phyloP scores from a whole-genome alignment of 176 grass and related monocot genomes.

The Puya raimondii region DNA sequence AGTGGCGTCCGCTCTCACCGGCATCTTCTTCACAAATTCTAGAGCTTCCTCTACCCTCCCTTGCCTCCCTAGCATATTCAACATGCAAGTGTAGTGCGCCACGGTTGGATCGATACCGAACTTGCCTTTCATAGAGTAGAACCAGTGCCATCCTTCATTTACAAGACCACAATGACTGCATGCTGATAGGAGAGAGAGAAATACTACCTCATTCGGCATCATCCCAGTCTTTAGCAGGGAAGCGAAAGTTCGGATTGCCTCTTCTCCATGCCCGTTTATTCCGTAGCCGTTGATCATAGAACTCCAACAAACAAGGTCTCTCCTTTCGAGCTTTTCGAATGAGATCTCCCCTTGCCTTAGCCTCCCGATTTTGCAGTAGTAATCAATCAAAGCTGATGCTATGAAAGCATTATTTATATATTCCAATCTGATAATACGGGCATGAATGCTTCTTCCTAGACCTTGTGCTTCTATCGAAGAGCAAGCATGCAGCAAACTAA shows the following conservation, averaged over 20 bases:
- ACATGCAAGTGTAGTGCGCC: conserved; percentile 1
- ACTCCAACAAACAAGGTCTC: conserved; percentile 9
- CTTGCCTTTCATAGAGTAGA: conserved; percentile 7
- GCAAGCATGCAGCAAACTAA: conserved; percentile 7
- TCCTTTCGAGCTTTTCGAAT: neutral
- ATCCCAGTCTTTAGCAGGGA: neutral
- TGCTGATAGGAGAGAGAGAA: neutral
- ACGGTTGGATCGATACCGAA: neutral
- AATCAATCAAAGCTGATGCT: conserved; percentile 12
- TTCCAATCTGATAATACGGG: neutral
- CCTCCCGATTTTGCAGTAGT: conserved; percentile 7
- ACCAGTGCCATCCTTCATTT: conserved; percentile 7
- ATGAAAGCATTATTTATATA: neutral
- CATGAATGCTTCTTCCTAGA: conserved; percentile 7
- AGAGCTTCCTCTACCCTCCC: conserved; percentile 1
- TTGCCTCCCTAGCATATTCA: conserved; percentile 8
- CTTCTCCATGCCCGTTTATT: conserved; percentile 9
- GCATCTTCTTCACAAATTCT: conserved; percentile 4
- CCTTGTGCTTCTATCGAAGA: conserved; percentile 5
- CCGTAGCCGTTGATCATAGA: conserved; percentile 7
- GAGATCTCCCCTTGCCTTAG: neutral
- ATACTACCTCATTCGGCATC: conserved; percentile 8
- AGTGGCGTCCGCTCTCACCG: neutral
- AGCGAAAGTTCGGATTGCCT: neutral
- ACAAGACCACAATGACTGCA: conserved; percentile 2